Evolutionary conservation across 2,329 filamentous ascomycete species (phyloP), one percentile per base, ranked within the genome.

Genomic region (Verticillium longisporum): DNA sequence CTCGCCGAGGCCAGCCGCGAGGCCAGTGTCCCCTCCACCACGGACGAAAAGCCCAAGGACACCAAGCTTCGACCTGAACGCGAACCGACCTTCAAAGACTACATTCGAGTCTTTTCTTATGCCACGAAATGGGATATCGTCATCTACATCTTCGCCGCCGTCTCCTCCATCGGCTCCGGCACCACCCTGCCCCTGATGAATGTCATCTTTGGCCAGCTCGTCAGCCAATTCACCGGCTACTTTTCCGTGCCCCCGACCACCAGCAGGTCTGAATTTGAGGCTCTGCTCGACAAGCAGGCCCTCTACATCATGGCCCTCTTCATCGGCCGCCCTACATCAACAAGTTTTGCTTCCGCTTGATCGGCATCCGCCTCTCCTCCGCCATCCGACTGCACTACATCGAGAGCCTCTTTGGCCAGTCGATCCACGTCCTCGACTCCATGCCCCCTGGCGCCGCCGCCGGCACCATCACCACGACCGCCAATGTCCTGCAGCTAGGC

Each of bases 281-380:
- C 65, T 2, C 67, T 66, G 11, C 66, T 84, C 36, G 78, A 84
- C 65, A 73, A 66, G 56, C 75, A 82, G 61, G 72, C 83, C 71
- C 74, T 92, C 0, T 90, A 87, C 71, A 86, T 92, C 67, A 82
- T 92, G 60, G 85, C 85, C 60, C 77, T 92, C 6, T 92, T 92
- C 71, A 72, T 92, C 50, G 88, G 77, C 14, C 85, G 88, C 56
- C 83, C 62, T 91, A 90, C 64, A 75, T 87, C 62, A 82, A 82
- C 65, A 84, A 83, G 80, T 84, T 87, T 66, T 76, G 77, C 41
- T 86, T 86, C 64, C 83, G 85, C 26, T 81, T 87, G 71, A 84
- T 86, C 62, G 84, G 84, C 32, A 83, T 87, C 61, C 80, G 84
- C 34, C 78, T 87, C 65, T 87, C 85, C 5, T 83, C 85, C 1